These are phyloP conservation scores for Phytophthora tubulina DNA, from an alignment of 352 stramenopile genomes.

Conservation along the genomic window DNA sequence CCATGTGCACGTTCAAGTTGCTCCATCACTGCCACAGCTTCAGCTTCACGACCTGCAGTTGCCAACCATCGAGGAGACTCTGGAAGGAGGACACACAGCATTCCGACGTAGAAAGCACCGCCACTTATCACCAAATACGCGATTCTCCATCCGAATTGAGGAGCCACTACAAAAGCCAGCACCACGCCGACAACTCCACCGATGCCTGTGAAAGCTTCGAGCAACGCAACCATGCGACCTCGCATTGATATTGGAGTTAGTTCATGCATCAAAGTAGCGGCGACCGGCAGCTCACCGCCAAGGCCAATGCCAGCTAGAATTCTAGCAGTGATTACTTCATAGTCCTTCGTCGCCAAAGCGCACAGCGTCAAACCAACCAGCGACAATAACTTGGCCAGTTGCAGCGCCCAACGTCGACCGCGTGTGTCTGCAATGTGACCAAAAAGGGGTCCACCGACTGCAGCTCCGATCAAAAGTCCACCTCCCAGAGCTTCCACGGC, in stretches of 20 bases:
- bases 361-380: slow-evolving; percentile 33
- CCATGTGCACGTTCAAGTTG: slow-evolving; percentile 30
- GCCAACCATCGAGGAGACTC: slow-evolving; percentile 54
- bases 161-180: slow-evolving; percentile 38
- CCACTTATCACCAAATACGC: slow-evolving; percentile 39
- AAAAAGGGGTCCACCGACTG: slow-evolving; percentile 43
- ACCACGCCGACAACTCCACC: slow-evolving; percentile 41
- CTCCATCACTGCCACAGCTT: slow-evolving; percentile 32
- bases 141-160: slow-evolving; percentile 40
- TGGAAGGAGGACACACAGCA: slow-evolving; percentile 35
- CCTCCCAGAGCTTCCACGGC: slow-evolving; percentile 39
- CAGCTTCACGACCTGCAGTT: slow-evolving; percentile 27
- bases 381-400: slow-evolving; percentile 44
- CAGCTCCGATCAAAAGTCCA: slow-evolving; percentile 28
- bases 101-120: slow-evolving; percentile 32
- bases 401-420: slow-evolving; percentile 38
- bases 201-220: slow-evolving; percentile 45
- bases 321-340: slow-evolving; percentile 37
- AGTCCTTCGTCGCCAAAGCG: slow-evolving; percentile 33
- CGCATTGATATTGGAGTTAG: slow-evolving; percentile 37
- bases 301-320: slow-evolving; percentile 45
- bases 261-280: slow-evolving; percentile 44
- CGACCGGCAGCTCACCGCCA: slow-evolving; percentile 49
- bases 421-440: slow-evolving; percentile 36
- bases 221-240: slow-evolving; percentile 40